phyloP scores from a whole-genome alignment of 2,329 filamentous ascomycete genomes.

The Fusarium sp. region DNA sequence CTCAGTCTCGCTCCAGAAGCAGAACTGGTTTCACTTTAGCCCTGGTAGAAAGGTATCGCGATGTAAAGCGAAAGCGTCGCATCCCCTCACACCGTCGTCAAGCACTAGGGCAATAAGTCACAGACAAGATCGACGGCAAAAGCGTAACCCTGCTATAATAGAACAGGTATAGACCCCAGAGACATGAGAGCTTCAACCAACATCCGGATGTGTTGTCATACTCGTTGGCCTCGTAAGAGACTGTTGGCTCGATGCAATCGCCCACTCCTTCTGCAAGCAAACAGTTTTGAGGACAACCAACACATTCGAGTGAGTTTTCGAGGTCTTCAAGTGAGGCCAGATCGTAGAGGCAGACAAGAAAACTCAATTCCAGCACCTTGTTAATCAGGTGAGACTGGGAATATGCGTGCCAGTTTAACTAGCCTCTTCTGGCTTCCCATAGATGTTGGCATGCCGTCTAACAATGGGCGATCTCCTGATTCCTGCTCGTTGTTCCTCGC shows the following conservation, averaged over 20 bases:
- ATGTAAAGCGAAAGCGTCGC: not conserved
- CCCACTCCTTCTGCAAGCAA: slow-evolving; percentile 5
- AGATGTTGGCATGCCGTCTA: slow-evolving; percentile 13
- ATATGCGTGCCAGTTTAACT: slow-evolving; percentile 34
- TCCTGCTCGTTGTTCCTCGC: not conserved
- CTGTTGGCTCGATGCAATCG: slow-evolving; percentile 25
- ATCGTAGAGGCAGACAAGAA: not conserved
- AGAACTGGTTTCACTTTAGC: not conserved
- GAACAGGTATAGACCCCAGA: not conserved
- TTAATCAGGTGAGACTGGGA: slow-evolving; percentile 40
- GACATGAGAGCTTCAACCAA: not conserved
- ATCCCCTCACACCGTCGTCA: not conserved
- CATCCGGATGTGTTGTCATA: slow-evolving; percentile 23
- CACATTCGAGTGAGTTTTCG: slow-evolving; percentile 13
- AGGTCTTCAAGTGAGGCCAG: not conserved
- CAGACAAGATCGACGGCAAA: not conserved
- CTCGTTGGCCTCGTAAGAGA: not conserved
- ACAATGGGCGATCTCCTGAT: slow-evolving; percentile 1
- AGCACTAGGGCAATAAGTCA: not conserved
- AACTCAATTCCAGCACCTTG: not conserved
- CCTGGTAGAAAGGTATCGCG: not conserved
- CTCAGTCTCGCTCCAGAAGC: not conserved
- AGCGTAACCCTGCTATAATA: slow-evolving; percentile 2
- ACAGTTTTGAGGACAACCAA: slow-evolving; percentile 4
- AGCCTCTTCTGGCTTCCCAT: not conserved